phyloP scores from a whole-genome alignment of 2,329 filamentous ascomycete genomes.

The Trichoderma hamatum region DNA sequence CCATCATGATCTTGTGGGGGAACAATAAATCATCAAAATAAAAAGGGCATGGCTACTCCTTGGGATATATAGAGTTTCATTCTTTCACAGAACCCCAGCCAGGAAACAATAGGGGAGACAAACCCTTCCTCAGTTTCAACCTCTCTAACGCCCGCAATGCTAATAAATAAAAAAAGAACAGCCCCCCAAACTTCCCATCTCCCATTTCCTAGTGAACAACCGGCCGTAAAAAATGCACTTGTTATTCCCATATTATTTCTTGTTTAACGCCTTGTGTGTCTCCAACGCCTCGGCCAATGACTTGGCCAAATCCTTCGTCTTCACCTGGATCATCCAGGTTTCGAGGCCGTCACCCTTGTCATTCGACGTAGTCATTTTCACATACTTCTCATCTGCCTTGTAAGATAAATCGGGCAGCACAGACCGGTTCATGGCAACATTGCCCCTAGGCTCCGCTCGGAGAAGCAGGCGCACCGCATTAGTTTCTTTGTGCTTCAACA shows the following conservation, averaged over 20 bases:
- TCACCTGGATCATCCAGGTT: constrained; percentile 73
- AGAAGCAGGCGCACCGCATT: constrained; percentile 69
- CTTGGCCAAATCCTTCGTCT: constrained; percentile 62
- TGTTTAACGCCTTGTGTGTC: constrained; percentile 59
- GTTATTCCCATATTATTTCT: constrained; percentile 44
- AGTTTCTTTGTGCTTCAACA: constrained; percentile 74
- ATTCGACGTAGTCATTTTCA: constrained; percentile 61
- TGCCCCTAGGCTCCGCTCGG: constrained; percentile 74
- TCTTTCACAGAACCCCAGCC: constrained; percentile 22
- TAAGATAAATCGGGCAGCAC: constrained; percentile 66
- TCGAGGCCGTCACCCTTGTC: constrained; percentile 63
- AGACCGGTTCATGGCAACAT: constrained; percentile 71
- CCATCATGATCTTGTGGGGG: constrained; percentile 4
- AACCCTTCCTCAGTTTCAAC: constrained; percentile 23
- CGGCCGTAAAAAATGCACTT: constrained; percentile 18
- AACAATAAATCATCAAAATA: constrained; percentile 11
- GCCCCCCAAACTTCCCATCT: constrained; percentile 6
- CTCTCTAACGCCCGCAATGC: constrained; percentile 32
- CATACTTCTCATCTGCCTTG: constrained; percentile 61
- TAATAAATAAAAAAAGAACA: constrained; percentile 6
- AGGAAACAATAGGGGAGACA: not conserved
- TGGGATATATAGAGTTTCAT: constrained; percentile 24
- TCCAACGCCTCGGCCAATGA: constrained; percentile 56
- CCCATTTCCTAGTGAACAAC: constrained; percentile 14
- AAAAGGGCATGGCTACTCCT: constrained; percentile 4